A percentile compares a stretch with the other conserved stretches of the same genome.
Conservation (phyloP, 2,329 filamentous ascomycete genomes). For the Aspergillus uvarum region DNA sequence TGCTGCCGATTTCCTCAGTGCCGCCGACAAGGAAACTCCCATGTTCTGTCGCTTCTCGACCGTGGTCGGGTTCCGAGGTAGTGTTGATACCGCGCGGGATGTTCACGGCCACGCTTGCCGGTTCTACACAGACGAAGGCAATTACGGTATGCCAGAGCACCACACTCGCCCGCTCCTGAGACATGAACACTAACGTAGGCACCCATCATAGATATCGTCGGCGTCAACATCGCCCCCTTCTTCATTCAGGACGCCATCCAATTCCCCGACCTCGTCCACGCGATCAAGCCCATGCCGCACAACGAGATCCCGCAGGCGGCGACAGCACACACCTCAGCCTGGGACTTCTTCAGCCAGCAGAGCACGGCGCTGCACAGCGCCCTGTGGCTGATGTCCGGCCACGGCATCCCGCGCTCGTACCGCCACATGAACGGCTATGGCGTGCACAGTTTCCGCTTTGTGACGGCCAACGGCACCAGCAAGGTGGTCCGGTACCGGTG, state of each 20-base stretch:
- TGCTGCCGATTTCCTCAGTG: conserved; percentile 61
- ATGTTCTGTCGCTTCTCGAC: conserved; percentile 73
- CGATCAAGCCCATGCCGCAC: conserved; percentile 40
- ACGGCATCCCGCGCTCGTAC: conserved; percentile 41
- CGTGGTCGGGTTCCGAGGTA: conserved; percentile 67
- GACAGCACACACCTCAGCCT: conserved; percentile 52
- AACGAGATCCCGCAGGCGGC: conserved; percentile 52
- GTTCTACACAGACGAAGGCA: conserved; percentile 72
- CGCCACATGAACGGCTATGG: conserved; percentile 41
- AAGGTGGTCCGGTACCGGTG: conserved; percentile 43
- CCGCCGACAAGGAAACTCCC: conserved; percentile 59
- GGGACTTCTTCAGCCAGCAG: conserved; percentile 43
- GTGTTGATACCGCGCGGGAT: conserved; percentile 68
- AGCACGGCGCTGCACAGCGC: conserved; percentile 49
- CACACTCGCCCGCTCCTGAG: no score
- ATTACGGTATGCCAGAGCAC: conserved; percentile 45
- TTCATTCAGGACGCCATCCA: conserved; percentile 46
- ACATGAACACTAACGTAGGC: neutral
- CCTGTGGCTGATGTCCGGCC: conserved; percentile 41
- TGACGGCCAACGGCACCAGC: conserved; percentile 34
- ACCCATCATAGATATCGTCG: conserved; percentile 29
- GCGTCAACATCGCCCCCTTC: conserved; percentile 44
- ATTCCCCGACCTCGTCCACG: conserved; percentile 45
- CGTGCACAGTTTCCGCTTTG: conserved; percentile 40
- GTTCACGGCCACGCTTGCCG: conserved; percentile 69